Evolutionary conservation across 2,329 filamentous ascomycete genomes (phyloP).

Genomic region (Diaporthe velutina): DNA sequence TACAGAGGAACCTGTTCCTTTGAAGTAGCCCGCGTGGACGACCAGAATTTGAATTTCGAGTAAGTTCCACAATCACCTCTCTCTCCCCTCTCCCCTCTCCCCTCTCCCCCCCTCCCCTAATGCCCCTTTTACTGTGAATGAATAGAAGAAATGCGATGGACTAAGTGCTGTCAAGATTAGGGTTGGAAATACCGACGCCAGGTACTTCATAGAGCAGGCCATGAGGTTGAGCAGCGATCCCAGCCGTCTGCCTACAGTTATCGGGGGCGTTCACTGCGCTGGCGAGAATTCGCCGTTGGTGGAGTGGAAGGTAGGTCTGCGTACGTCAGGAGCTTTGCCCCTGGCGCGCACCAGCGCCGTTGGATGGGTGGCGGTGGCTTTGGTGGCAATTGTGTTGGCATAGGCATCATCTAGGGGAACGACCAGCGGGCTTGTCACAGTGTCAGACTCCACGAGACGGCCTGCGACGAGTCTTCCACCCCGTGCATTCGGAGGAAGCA

Average conservation of each 20-base stretch:
- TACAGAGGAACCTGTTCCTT: background rate
- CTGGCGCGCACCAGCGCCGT: background rate
- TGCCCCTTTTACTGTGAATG: background rate
- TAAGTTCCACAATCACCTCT: background rate
- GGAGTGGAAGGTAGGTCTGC: background rate
- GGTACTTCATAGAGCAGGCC: background rate
- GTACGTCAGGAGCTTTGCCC: background rate
- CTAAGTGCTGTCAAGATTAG: background rate
- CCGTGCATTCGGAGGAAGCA: background rate
- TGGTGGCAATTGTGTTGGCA: background rate
- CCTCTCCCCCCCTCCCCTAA: background rate
- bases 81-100: background rate
- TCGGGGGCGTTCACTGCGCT: background rate
- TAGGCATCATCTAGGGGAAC: background rate
- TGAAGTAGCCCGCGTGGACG: conserved; percentile 1
- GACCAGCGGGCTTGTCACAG: background rate
- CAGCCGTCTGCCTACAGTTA: background rate
- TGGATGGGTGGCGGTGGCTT: background rate
- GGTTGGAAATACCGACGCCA: background rate
- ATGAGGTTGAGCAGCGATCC: background rate
- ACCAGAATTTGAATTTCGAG: background rate
- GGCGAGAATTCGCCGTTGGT: background rate
- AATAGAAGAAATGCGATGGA: background rate
- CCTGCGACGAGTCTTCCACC: too few relatives aligned
- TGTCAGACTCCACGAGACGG: background rate